Evolutionary conservation across 129 eudicot genomes (phyloP).

Genomic region (Chrysanthemum makinoi): DNA sequence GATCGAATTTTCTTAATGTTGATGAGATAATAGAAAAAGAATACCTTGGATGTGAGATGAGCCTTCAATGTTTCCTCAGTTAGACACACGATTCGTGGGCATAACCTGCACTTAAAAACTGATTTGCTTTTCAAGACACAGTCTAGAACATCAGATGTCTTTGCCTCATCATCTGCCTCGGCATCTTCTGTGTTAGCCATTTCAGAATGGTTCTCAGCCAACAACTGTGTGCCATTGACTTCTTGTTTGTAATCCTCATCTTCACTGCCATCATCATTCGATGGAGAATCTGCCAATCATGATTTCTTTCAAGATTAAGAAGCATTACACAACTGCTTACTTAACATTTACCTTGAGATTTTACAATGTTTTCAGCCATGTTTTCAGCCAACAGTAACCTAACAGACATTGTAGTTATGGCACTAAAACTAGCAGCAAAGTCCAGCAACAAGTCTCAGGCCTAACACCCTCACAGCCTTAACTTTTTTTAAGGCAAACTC

Average conservation of each 20-base stretch:
- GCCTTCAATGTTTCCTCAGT: constrained; percentile 74
- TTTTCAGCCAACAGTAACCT: not conserved
- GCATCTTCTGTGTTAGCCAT: constrained; percentile 8
- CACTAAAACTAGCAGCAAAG: not conserved
- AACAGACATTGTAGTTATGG: not conserved
- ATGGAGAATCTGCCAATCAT: constrained; percentile 53
- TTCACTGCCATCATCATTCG: constrained; percentile 53
- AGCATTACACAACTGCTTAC: not conserved
- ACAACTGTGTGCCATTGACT: not conserved
- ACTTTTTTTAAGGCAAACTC: no score
- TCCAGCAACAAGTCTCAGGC: not conserved
- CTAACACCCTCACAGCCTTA: not conserved
- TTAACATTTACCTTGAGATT: not conserved
- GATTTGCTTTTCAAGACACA: constrained; percentile 74
- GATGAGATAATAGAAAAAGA: not conserved
- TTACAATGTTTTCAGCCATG: not conserved
- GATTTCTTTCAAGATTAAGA: constrained; percentile 13
- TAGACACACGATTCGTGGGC: constrained; percentile 90
- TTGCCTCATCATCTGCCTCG: constrained; percentile 28
- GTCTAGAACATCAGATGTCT: constrained; percentile 33
- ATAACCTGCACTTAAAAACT: constrained; percentile 87
- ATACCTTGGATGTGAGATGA: constrained; percentile 87
- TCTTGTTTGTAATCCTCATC: constrained; percentile 22
- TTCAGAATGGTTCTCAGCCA: constrained; percentile 18
- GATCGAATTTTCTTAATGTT: not conserved